These are phyloP conservation scores for Cladosporium halotolerans DNA, from an alignment of 2,329 filamentous ascomycete species.

Conservation along the genomic window DNA sequence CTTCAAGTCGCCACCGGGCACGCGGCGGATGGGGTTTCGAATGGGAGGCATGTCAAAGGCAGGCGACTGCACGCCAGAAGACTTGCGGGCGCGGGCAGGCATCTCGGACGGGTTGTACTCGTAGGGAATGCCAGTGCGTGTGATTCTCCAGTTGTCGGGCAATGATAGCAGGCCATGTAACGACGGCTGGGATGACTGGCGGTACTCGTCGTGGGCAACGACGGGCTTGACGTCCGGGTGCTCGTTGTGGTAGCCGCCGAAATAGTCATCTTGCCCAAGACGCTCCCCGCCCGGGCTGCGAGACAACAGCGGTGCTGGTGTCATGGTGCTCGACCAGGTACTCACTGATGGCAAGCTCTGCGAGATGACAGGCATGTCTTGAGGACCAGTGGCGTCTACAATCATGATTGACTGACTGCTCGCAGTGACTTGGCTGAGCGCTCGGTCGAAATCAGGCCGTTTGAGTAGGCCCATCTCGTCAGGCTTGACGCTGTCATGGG, in stretches of 20 bases:
- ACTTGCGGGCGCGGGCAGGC: conserved; percentile 24
- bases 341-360: conserved; percentile 23
- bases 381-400: conserved; percentile 63
- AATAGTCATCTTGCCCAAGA: conserved; percentile 10
- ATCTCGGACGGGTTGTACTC: background rate
- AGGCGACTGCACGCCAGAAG: conserved; percentile 37
- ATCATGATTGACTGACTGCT: conserved; percentile 91
- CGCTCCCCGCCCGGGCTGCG: conserved; percentile 14
- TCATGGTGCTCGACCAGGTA: conserved; percentile 22
- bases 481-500: conserved; percentile 9
- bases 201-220: conserved; percentile 1
- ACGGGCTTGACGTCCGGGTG: background rate
- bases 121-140: background rate
- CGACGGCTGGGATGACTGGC: background rate
- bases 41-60: conserved; percentile 30
- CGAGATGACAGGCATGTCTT: conserved; percentile 18
- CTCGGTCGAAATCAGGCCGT: conserved; percentile 30
- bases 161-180: conserved; percentile 24
- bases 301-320: conserved; percentile 21
- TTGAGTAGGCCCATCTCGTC: conserved; percentile 14
- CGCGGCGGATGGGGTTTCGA: conserved; percentile 34
- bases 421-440: conserved; percentile 57
- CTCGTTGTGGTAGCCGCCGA: background rate
- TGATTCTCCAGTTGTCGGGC: conserved; percentile 17
- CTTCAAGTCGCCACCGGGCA: conserved; percentile 45